Conservation (phyloP, 805 yeast genomes). For the Saitoella complicata region DNA sequence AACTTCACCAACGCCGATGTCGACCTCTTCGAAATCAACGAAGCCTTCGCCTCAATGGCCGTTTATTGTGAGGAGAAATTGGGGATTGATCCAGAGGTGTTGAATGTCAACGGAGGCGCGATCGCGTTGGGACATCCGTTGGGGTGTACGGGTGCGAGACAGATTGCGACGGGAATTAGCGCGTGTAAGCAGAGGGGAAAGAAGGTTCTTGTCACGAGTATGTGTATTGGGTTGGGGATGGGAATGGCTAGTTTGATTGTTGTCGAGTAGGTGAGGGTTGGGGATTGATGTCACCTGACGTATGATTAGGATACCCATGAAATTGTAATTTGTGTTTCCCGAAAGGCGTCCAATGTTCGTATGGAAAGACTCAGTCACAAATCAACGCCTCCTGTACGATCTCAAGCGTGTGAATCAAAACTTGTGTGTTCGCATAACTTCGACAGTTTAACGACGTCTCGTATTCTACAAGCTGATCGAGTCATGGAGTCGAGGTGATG, state of each 20-base stretch:
- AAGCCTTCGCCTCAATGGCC: slow-evolving; percentile 83
- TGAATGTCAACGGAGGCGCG: slow-evolving; percentile 85
- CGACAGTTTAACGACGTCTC: too few relatives aligned
- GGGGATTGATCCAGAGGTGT: slow-evolving; percentile 42
- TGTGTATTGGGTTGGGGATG: slow-evolving; percentile 98
- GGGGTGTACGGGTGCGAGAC: slow-evolving; percentile 43
- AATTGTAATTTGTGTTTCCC: too few relatives aligned
- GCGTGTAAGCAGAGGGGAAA: slow-evolving; percentile 20
- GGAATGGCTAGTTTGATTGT: slow-evolving; percentile 87
- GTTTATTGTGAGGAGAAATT: slow-evolving; percentile 60
- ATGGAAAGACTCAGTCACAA: too few relatives aligned
- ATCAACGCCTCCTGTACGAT: too few relatives aligned
- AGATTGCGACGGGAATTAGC: slow-evolving; percentile 24
- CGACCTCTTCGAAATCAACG: slow-evolving; percentile 71
- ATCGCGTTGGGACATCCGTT: slow-evolving; percentile 87
- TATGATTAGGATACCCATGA: too few relatives aligned
- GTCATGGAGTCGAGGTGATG: too few relatives aligned
- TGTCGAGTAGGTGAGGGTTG: slow-evolving; percentile 37
- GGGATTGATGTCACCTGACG: too few relatives aligned
- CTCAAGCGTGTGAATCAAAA: too few relatives aligned
- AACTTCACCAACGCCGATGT: slow-evolving; percentile 40
- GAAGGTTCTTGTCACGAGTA: slow-evolving; percentile 42
- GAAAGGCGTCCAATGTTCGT: too few relatives aligned
- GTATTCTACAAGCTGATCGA: too few relatives aligned
- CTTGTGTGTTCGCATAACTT: too few relatives aligned